A percentile compares a stretch with the other conserved stretches of the same genome.
These are phyloP conservation scores for Hanseniaspora nectarophila DNA, from an alignment of 805 yeast genomes.

Conservation along the genomic window DNA sequence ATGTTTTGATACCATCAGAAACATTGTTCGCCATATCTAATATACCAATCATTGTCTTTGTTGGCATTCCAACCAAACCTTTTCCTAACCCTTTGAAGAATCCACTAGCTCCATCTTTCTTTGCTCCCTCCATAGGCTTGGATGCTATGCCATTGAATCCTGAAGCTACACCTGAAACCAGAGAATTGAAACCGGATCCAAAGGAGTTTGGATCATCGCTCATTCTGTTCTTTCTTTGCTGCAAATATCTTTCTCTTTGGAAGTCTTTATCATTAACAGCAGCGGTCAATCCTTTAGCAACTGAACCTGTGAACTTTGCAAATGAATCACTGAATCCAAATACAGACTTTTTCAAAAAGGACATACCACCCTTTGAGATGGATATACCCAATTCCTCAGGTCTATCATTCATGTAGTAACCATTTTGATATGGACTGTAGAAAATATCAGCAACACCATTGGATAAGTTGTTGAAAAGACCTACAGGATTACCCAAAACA, in stretches of 20 bases:
- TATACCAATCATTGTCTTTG: slow-evolving; percentile 90
- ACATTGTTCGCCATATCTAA: slow-evolving; percentile 86
- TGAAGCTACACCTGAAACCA: slow-evolving; percentile 73
- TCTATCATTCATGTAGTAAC: slow-evolving; percentile 82
- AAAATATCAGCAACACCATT: slow-evolving; percentile 94
- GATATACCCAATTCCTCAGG: slow-evolving; percentile 95
- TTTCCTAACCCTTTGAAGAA: slow-evolving; percentile 88
- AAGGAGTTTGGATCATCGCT: slow-evolving; percentile 77
- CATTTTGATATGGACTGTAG: slow-evolving; percentile 86
- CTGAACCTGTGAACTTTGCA: slow-evolving; percentile 82
- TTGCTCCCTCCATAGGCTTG: slow-evolving; percentile 84
- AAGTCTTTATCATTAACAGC: slow-evolving; percentile 78
- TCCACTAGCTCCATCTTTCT: slow-evolving; percentile 79
- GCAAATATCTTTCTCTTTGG: slow-evolving; percentile 68
- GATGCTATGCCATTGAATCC: slow-evolving; percentile 84
- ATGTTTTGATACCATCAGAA: slow-evolving; percentile 84
- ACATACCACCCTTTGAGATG: slow-evolving; percentile 87
- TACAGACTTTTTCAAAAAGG: slow-evolving; percentile 86
- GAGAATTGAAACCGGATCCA: slow-evolving; percentile 75
- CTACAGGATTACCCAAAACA: slow-evolving; percentile 93
- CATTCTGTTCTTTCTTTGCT: slow-evolving; percentile 66
- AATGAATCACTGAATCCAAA: slow-evolving; percentile 91
- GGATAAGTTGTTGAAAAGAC: slow-evolving; percentile 79
- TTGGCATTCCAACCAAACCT: slow-evolving; percentile 90
- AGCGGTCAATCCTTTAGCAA: slow-evolving; percentile 86